These are phyloP conservation scores for Dothiorella sarmentorum DNA, from an alignment of 2,329 filamentous ascomycete genomes.

Conservation along the genomic window DNA sequence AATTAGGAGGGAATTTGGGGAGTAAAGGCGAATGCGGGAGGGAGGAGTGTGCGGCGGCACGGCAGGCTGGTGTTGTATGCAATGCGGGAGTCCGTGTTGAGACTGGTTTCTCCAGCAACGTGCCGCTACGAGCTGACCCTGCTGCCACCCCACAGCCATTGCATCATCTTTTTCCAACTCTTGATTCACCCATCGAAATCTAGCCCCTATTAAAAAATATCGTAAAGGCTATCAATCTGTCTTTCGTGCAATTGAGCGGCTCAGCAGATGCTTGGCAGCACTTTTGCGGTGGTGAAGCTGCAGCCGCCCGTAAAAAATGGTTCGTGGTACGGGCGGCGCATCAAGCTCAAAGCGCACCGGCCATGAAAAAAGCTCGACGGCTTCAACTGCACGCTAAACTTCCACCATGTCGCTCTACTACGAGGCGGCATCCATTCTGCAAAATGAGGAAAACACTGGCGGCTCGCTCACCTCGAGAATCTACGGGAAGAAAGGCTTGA, in stretches of 20 bases:
- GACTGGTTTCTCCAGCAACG: background rate
- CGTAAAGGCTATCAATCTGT: too few relatives aligned
- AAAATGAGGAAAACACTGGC: slow-evolving; percentile 59
- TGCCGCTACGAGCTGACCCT: background rate
- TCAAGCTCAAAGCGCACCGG: background rate
- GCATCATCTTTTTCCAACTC: too few relatives aligned
- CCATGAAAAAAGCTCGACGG: slow-evolving; percentile 3
- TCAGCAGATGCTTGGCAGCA: too few relatives aligned
- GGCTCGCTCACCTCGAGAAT: slow-evolving; percentile 85
- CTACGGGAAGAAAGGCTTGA: slow-evolving; percentile 69
- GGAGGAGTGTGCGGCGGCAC: background rate
- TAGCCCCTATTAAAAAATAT: too few relatives aligned
- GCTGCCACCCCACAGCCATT: background rate
- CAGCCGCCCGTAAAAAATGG: background rate
- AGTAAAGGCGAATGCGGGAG: background rate
- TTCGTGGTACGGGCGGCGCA: background rate
- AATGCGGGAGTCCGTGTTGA: background rate
- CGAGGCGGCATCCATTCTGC: slow-evolving; percentile 76
- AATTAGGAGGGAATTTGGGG: background rate
- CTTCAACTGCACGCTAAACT: background rate
- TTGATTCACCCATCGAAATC: too few relatives aligned
- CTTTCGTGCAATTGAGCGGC: too few relatives aligned
- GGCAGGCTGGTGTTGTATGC: background rate
- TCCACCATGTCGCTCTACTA: slow-evolving; percentile 85
- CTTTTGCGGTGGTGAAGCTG: background rate